Evolutionary conservation across 495 filamentous ascomycete species (phyloP).

Genomic region (Hypoxylon crocopeplum): DNA sequence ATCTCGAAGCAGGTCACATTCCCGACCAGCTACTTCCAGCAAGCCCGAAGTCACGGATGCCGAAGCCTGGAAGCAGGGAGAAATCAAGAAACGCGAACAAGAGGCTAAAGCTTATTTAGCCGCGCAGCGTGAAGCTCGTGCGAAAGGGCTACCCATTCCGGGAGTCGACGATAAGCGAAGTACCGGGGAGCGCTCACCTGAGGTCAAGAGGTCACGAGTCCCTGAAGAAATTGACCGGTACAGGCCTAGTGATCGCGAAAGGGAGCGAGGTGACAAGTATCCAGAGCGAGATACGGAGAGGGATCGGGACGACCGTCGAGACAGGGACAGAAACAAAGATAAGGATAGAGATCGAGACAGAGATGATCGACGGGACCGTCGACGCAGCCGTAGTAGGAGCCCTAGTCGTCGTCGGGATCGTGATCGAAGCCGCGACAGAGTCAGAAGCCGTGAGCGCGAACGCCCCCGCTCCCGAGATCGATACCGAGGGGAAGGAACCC

Average conservation of each 20-base stretch:
- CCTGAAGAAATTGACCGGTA: slow-evolving; percentile 54
- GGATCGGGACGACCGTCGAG: slow-evolving; percentile 43
- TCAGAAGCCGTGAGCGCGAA: slow-evolving; percentile 50
- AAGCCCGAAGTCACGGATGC: slow-evolving; percentile 33
- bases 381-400: slow-evolving; percentile 49
- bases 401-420: slow-evolving; percentile 45
- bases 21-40: slow-evolving; percentile 40
- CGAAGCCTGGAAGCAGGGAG: slow-evolving; percentile 59
- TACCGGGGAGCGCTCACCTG: slow-evolving; percentile 52
- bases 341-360: slow-evolving; percentile 49
- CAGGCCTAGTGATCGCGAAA: slow-evolving; percentile 45
- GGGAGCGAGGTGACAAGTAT: slow-evolving; percentile 29
- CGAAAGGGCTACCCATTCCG: slow-evolving; percentile 57
- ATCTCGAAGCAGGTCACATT: slow-evolving; percentile 46
- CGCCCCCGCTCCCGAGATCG: slow-evolving; percentile 43
- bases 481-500: slow-evolving; percentile 37
- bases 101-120: slow-evolving; percentile 65
- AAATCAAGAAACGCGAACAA: slow-evolving; percentile 62
- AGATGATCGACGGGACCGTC: slow-evolving; percentile 40
- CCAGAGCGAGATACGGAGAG: slow-evolving; percentile 36
- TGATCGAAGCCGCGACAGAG: slow-evolving; percentile 48
- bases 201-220: slow-evolving; percentile 51
- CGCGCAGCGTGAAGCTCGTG: slow-evolving; percentile 58
- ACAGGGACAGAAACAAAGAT: too few relatives aligned
- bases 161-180: slow-evolving; percentile 53